phyloP scores from a whole-genome alignment of 2,329 filamentous ascomycete species.

The Verticillium zaregamsianum region DNA sequence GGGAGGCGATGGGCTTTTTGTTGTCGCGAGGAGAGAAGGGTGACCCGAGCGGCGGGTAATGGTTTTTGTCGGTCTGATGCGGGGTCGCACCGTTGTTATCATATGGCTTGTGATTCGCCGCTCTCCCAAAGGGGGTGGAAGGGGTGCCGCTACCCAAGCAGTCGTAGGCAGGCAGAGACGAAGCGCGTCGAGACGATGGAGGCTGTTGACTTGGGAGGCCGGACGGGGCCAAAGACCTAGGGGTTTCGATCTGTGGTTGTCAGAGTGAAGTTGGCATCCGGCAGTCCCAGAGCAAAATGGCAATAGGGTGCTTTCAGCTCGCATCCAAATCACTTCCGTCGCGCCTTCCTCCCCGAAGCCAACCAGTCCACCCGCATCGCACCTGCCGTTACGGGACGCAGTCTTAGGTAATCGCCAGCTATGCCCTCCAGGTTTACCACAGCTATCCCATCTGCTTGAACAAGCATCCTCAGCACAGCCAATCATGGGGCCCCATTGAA shows the following conservation, averaged over 20 bases:
- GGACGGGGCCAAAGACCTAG: too few relatives aligned
- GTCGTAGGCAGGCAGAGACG: too few relatives aligned
- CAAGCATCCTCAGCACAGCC: neutral
- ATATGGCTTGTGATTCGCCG: neutral
- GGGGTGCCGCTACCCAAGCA: too few relatives aligned
- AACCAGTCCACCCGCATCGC: neutral
- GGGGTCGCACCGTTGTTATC: neutral
- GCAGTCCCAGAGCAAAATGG: neutral
- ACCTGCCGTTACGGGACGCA: neutral
- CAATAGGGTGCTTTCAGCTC: neutral
- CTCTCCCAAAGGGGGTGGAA: neutral
- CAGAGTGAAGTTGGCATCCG: too few relatives aligned
- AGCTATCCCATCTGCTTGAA: neutral
- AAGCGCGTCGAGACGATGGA: too few relatives aligned
- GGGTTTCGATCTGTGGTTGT: too few relatives aligned
- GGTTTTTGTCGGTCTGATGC: neutral
- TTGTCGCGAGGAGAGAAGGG: slow-evolving; percentile 8
- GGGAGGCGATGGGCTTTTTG: slow-evolving; percentile 1
- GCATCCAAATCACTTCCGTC: neutral
- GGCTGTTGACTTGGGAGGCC: too few relatives aligned
- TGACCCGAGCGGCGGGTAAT: neutral
- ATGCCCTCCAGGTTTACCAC: neutral
- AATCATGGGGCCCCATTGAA: neutral
- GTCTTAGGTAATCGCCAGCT: neutral
- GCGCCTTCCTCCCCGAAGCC: neutral